These are phyloP conservation scores for Ogataea nitratoaversa DNA, from an alignment of 805 yeast genomes.

Conservation along the genomic window DNA sequence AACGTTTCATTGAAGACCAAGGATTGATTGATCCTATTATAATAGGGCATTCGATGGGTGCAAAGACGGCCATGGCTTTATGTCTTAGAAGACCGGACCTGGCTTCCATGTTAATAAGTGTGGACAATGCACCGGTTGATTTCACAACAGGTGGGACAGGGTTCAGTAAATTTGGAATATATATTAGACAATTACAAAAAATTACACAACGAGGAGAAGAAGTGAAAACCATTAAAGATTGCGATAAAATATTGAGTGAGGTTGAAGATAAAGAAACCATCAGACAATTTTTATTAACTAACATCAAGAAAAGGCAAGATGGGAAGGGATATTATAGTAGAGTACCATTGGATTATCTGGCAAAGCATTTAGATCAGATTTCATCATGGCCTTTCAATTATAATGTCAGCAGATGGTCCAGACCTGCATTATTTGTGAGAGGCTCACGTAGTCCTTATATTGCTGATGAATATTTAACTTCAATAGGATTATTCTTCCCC, in stretches of 20 bases:
- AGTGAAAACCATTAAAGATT: constrained; percentile 55
- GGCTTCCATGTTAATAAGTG: constrained; percentile 61
- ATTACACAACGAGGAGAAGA: constrained; percentile 40
- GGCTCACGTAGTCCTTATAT: constrained; percentile 75
- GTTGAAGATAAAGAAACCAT: constrained; percentile 59
- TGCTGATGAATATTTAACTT: constrained; percentile 74
- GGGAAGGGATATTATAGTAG: constrained; percentile 39
- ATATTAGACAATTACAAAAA: constrained; percentile 57
- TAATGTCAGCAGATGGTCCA: constrained; percentile 49
- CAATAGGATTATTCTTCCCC: constrained; percentile 76
- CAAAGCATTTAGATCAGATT: constrained; percentile 58
- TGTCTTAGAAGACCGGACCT: constrained; percentile 63
- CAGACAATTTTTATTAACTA: constrained; percentile 75
- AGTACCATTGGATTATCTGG: constrained; percentile 70
- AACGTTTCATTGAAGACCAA: constrained; percentile 52
- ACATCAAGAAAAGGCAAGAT: constrained; percentile 39
- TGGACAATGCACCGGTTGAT: constrained; percentile 88
- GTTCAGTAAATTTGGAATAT: constrained; percentile 52
- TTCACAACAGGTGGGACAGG: constrained; percentile 41
- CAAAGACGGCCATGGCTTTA: constrained; percentile 87
- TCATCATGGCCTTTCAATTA: constrained; percentile 76
- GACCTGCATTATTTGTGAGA: constrained; percentile 74
- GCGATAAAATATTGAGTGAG: constrained; percentile 55
- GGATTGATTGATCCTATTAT: constrained; percentile 49
- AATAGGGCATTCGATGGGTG: constrained; percentile 90